phyloP scores from a whole-genome alignment of 2,329 filamentous ascomycete species.

The Ophiocordyceps polyrhachis-furcata region DNA sequence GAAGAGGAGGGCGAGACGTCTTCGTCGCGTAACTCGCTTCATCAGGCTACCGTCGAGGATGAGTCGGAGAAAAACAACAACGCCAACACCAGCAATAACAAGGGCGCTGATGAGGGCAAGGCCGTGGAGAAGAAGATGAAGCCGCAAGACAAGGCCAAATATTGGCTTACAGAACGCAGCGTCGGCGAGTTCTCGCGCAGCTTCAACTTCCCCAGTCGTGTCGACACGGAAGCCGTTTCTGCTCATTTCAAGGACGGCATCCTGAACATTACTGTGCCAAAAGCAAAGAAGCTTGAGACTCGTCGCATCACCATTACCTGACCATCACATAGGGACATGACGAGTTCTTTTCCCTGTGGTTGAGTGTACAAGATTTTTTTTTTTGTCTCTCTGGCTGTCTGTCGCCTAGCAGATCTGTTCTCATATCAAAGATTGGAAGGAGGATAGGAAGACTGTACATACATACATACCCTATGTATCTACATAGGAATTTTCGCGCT shows the following conservation, averaged over 20 bases:
- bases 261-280: constrained; percentile 44
- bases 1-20: constrained; percentile 20
- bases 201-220: constrained; percentile 46
- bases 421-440: too few species aligned
- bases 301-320: constrained; percentile 36
- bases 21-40: constrained; percentile 18
- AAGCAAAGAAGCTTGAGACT: constrained; percentile 39
- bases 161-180: constrained; percentile 52
- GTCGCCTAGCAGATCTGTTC: neutral
- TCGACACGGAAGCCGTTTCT: constrained; percentile 42
- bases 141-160: constrained; percentile 31
- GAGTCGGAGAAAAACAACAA: constrained; percentile 19
- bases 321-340: neutral
- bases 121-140: constrained; percentile 11
- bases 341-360: neutral
- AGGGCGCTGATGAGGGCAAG: constrained; percentile 9
- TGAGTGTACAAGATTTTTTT: neutral
- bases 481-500: too few species aligned
- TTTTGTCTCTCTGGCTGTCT: neutral
- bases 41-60: constrained; percentile 49
- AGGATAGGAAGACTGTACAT: too few species aligned
- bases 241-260: constrained; percentile 48
- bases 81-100: constrained; percentile 5
- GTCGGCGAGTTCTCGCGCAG: constrained; percentile 49
- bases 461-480: too few species aligned